These are phyloP conservation scores for Podospora didyma DNA, from an alignment of 495 filamentous ascomycete species.

Conservation along the genomic window DNA sequence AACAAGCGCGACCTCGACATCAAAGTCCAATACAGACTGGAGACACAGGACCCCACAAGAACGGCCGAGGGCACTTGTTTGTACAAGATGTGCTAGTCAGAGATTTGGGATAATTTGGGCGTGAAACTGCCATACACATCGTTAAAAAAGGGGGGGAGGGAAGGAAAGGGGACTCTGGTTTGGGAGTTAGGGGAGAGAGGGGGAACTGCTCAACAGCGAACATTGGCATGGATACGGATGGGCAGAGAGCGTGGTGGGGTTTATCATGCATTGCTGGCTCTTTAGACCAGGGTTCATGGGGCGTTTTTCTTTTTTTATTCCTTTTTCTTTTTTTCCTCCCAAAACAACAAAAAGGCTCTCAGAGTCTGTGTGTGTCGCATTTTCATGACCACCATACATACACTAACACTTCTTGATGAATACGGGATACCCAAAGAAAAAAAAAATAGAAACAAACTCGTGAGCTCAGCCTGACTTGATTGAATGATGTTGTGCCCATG, in stretches of 20 bases:
- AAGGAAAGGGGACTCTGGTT: background rate
- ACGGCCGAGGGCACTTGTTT: slow-evolving; percentile 64
- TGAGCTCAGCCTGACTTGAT: no score
- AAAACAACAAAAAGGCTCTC: background rate
- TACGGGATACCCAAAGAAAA: slow-evolving; percentile 10
- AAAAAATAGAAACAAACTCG: background rate
- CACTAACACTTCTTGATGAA: slow-evolving; percentile 8
- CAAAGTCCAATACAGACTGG: slow-evolving; percentile 74
- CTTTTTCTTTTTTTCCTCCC: background rate
- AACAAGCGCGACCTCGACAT: slow-evolving; percentile 96
- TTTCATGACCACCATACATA: background rate
- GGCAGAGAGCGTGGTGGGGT: background rate
- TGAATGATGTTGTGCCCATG: no score
- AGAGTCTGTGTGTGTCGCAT: background rate
- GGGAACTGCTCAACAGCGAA: background rate
- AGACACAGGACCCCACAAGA: slow-evolving; percentile 67
- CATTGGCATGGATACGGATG: background rate
- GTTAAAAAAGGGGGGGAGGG: no score
- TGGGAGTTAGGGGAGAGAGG: background rate
- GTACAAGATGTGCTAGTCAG: slow-evolving; percentile 79
- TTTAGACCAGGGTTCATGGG: slow-evolving; percentile 2
- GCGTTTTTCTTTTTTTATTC: slow-evolving; percentile 6
- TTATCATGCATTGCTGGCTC: background rate
- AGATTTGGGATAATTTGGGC: background rate
- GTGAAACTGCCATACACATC: no score